These are phyloP conservation scores for Schizopora paradoxa DNA, from an alignment of 1,284 basidiomycete genomes.

Conservation along the genomic window DNA sequence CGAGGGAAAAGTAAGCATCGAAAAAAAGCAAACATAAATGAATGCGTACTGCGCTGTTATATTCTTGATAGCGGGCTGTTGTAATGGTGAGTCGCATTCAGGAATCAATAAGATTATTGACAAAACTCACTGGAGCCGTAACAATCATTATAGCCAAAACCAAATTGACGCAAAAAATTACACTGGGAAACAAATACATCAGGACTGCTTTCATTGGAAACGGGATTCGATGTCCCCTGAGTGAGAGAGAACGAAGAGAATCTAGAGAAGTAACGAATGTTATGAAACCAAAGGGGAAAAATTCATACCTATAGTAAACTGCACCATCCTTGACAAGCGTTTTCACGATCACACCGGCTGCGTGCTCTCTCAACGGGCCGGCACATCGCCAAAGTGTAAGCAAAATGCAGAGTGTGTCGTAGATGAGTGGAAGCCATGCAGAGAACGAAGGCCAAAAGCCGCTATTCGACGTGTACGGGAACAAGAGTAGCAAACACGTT, in stretches of 20 bases:
- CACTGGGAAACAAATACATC: conserved; percentile 2
- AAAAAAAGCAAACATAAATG: neutral
- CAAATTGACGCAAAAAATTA: conserved; percentile 7
- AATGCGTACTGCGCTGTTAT: conserved; percentile 10
- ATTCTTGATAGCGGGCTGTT: conserved; percentile 7
- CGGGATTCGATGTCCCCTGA: too few species aligned
- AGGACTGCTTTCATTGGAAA: neutral
- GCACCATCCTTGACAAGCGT: conserved; percentile 11
- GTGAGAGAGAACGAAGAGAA: too few species aligned
- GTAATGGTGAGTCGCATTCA: neutral
- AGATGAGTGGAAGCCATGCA: conserved; percentile 13
- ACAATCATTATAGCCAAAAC: conserved; percentile 15
- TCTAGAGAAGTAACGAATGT: neutral
- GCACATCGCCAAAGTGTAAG: conserved; percentile 5
- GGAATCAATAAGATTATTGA: neutral
- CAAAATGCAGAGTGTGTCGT: conserved; percentile 9
- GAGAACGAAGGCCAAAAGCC: conserved; percentile 9
- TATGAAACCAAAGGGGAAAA: neutral
- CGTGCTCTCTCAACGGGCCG: neutral
- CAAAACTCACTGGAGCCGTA: conserved; percentile 3
- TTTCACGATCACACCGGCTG: conserved; percentile 8
- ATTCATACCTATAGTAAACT: conserved; percentile 12
- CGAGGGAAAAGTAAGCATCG: too few species aligned
- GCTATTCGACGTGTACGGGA: neutral
- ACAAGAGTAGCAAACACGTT: neutral